Evolutionary conservation across 148 eudicot genomes (phyloP).

Genomic region (Oxyria digyna): DNA sequence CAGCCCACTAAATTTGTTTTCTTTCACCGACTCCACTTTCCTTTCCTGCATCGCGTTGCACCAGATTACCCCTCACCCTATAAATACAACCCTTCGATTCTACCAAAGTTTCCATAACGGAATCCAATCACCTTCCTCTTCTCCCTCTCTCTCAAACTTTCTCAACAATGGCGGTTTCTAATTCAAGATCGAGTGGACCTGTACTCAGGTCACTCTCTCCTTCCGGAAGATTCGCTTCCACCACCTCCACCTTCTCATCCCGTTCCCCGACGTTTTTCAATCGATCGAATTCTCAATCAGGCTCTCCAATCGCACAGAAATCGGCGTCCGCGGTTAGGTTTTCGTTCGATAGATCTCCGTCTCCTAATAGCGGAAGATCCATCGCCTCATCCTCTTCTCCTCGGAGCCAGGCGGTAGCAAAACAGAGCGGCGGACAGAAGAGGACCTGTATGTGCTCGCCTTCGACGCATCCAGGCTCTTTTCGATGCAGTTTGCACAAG

Average conservation of each 20-base stretch:
- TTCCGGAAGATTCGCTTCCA: slow-evolving; percentile 30
- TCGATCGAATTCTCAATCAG: slow-evolving; percentile 36
- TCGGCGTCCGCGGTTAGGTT: slow-evolving; percentile 32
- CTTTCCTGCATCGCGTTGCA: slow-evolving; percentile 10
- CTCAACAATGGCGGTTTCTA: slow-evolving; percentile 28
- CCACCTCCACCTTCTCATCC: slow-evolving; percentile 28
- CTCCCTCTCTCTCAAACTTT: neutral
- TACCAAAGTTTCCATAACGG: slow-evolving; percentile 50
- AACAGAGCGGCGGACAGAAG: slow-evolving; percentile 14
- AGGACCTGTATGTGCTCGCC: slow-evolving; percentile 77
- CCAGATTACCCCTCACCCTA: slow-evolving; percentile 13
- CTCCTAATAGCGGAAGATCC: slow-evolving; percentile 31
- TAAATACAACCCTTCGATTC: slow-evolving; percentile 34
- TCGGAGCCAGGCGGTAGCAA: neutral
- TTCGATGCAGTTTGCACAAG: slow-evolving; percentile 70
- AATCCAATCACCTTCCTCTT: slow-evolving; percentile 22
- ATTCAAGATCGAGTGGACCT: slow-evolving; percentile 37
- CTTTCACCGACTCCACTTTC: slow-evolving; percentile 22
- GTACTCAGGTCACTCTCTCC: slow-evolving; percentile 53
- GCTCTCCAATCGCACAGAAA: slow-evolving; percentile 19
- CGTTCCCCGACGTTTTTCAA: slow-evolving; percentile 14
- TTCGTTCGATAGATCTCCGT: slow-evolving; percentile 25
- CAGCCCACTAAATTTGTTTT: neutral
- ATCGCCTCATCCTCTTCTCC: slow-evolving; percentile 5
- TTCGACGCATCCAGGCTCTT: slow-evolving; percentile 71